Evolutionary conservation across 352 stramenopile species (phyloP).

Genomic region (Phytophthora pini): DNA sequence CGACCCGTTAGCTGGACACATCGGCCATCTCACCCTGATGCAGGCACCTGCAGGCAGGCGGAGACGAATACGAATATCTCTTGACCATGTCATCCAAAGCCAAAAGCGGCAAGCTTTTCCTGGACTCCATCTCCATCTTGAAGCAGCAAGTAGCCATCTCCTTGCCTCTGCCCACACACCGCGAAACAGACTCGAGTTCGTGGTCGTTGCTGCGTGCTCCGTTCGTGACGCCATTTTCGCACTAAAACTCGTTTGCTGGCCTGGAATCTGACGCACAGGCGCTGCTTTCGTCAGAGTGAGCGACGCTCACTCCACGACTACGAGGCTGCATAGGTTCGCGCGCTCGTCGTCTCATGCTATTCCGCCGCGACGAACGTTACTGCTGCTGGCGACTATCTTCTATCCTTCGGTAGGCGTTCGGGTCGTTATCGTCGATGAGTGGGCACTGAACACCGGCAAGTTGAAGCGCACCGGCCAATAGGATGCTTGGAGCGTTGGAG

Average conservation of each 20-base stretch:
- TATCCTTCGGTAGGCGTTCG: slow-evolving; percentile 8
- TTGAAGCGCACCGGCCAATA: slow-evolving; percentile 21
- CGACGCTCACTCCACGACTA: background rate
- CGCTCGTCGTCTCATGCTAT: slow-evolving; percentile 3
- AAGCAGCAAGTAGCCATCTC: no score
- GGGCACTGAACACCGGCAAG: slow-evolving; percentile 10
- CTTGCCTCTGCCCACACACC: background rate
- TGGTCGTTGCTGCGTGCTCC: background rate
- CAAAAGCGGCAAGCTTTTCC: background rate
- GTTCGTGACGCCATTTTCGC: no score
- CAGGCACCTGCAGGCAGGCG: no score
- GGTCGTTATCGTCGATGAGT: slow-evolving; percentile 12
- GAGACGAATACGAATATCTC: no score
- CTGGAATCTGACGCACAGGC: background rate
- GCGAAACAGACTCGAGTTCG: background rate
- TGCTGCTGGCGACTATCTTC: slow-evolving; percentile 10
- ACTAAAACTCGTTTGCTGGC: background rate
- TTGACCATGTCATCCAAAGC: background rate
- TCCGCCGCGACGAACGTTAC: background rate
- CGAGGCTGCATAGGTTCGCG: slow-evolving; percentile 1
- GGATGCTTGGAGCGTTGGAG: slow-evolving; percentile 3
- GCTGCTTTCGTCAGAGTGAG: background rate
- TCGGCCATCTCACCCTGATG: no score
- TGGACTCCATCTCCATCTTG: background rate
- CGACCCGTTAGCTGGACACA: background rate